phyloP scores from a whole-genome alignment of 768 basidiomycete genomes.

The Tricholoma flavovirens region DNA sequence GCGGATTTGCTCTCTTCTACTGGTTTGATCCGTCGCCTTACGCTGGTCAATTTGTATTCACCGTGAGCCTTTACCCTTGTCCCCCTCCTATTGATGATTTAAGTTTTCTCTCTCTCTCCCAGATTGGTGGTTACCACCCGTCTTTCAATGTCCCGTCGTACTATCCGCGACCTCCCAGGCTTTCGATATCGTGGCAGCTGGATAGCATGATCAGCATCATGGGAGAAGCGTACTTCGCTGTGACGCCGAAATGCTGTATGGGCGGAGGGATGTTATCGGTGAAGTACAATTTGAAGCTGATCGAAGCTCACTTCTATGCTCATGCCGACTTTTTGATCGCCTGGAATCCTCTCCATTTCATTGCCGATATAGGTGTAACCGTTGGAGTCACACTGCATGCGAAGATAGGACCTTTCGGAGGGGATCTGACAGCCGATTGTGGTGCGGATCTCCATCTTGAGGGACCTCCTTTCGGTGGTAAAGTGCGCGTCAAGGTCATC shows the following conservation, averaged over 20 bases:
- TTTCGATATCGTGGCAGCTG: conserved; percentile 4
- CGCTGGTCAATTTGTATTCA: conserved; percentile 2
- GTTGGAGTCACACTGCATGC: neutral
- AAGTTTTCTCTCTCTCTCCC: neutral
- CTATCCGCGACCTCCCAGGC: neutral
- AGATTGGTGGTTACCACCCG: conserved; percentile 4
- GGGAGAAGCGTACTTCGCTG: conserved; percentile 1
- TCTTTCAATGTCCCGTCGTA: neutral
- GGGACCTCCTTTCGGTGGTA: conserved; percentile 4
- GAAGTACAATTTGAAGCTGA: neutral
- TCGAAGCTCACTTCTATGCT: neutral
- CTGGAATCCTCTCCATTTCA: conserved; percentile 4
- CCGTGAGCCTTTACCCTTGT: too few species aligned
- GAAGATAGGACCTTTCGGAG: neutral
- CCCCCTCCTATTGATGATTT: too few species aligned
- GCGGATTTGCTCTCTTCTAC: conserved; percentile 1
- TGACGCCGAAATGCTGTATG: conserved; percentile 3
- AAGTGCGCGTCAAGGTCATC: neutral
- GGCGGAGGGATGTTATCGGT: neutral
- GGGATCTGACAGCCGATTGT: neutral
- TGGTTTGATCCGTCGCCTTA: neutral
- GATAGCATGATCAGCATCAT: neutral
- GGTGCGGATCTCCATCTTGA: neutral
- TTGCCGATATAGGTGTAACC: conserved; percentile 1
- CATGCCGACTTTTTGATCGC: conserved; percentile 1